Evolutionary conservation across 345 rosid genomes (phyloP).

Genomic region (Eucalyptus polybractea): DNA sequence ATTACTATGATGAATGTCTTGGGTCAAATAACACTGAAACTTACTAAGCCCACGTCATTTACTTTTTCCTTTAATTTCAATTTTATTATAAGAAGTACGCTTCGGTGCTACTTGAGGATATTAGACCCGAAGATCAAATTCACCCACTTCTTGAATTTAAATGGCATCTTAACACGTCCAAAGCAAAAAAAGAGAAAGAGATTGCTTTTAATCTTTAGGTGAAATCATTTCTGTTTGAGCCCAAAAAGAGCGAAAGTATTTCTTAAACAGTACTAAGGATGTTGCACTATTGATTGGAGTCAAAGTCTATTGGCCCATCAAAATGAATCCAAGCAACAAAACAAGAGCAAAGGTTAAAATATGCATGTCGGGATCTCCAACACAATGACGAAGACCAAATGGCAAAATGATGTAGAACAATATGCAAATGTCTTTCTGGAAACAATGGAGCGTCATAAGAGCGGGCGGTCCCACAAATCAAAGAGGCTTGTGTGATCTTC

Average conservation of each 20-base stretch:
- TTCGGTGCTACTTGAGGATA: not conserved
- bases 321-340: not conserved
- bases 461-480: no score
- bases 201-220: not conserved
- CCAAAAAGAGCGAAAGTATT: not conserved
- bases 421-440: no score
- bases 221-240: not conserved
- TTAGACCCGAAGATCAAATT: not conserved
- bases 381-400: not conserved
- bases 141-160: not conserved
- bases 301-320: not conserved
- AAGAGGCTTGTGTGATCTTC: no score
- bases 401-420: no score
- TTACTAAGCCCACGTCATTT: not conserved
- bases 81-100: not conserved
- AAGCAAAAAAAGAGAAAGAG: not conserved
- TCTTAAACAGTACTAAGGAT: not conserved
- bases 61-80: not conserved
- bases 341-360: not conserved
- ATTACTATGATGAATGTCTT: not conserved
- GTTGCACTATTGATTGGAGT: not conserved
- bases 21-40: not conserved
- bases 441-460: no score
- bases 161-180: not conserved
- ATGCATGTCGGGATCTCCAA: not conserved